Evolutionary conservation across 129 eudicot genomes (phyloP).

Genomic region (Chrysanthemum lavandulifolium): DNA sequence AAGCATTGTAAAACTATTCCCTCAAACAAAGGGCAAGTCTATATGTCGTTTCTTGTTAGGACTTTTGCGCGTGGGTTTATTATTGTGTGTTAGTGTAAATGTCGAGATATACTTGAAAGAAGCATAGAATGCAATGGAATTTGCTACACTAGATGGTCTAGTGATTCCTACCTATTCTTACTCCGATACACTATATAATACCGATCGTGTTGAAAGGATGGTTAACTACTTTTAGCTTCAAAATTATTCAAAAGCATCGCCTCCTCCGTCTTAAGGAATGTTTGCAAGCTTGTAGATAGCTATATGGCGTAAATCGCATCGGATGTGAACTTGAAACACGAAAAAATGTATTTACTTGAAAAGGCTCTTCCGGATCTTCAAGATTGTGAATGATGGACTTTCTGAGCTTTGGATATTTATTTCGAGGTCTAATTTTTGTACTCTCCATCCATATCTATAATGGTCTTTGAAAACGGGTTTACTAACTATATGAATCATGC

Average conservation of each 20-base stretch:
- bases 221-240: conserved; percentile 48
- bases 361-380: conserved; percentile 76
- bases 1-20: conserved; percentile 57
- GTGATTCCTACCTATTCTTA: conserved; percentile 75
- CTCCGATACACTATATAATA: conserved; percentile 69
- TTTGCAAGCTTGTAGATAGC: conserved; percentile 65
- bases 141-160: conserved; percentile 66
- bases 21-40: conserved; percentile 63
- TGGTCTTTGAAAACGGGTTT: background rate
- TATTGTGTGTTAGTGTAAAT: conserved; percentile 51
- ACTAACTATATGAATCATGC: conserved; percentile 24
- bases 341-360: conserved; percentile 54
- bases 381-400: conserved; percentile 85
- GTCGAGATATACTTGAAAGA: conserved; percentile 64
- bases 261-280: conserved; percentile 46
- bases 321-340: conserved; percentile 78
- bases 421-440: conserved; percentile 55
- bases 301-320: conserved; percentile 89
- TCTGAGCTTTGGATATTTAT: conserved; percentile 83
- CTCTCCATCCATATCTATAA: background rate
- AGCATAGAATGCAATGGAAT: conserved; percentile 75
- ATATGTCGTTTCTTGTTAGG: conserved; percentile 76
- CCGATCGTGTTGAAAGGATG: conserved; percentile 65
- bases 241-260: conserved; percentile 37
- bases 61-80: conserved; percentile 71